phyloP scores from a whole-genome alignment of 805 yeast species.

The Myxozyma sirexii region DNA sequence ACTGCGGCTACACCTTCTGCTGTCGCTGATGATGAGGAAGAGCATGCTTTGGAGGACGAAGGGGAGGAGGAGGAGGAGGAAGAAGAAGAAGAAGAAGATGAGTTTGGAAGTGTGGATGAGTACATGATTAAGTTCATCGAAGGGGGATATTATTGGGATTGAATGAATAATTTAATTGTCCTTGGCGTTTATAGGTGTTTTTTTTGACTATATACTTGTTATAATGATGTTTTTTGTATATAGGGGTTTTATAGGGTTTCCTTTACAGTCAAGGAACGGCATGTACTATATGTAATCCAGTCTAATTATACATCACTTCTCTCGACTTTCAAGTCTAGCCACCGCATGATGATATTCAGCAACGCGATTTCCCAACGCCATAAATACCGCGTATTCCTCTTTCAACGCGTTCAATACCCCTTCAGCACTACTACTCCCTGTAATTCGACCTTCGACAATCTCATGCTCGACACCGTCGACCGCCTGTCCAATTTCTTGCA shows the following conservation, averaged over 20 bases:
- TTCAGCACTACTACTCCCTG: constrained; percentile 21
- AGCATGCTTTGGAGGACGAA: background rate
- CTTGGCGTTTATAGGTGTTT: background rate
- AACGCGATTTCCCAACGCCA: constrained; percentile 70
- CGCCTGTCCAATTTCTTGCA: constrained; percentile 55
- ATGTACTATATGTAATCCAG: background rate
- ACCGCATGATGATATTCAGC: constrained; percentile 68
- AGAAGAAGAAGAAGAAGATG: constrained; percentile 56
- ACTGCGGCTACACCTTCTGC: constrained; percentile 7
- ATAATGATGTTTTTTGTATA: background rate
- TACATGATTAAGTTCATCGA: constrained; percentile 93
- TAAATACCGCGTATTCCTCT: constrained; percentile 66
- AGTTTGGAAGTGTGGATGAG: constrained; percentile 80
- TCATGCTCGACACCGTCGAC: constrained; percentile 49
- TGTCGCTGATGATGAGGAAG: background rate
- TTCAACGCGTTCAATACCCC: constrained; percentile 42
- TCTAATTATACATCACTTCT: constrained; percentile 7
- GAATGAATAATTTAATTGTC: background rate
- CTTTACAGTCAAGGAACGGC: no score
- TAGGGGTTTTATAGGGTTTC: no score
- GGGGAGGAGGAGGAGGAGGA: constrained; percentile 47
- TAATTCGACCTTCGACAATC: constrained; percentile 19
- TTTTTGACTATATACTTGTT: background rate
- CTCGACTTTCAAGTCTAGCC: constrained; percentile 35
- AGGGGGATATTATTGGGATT: constrained; percentile 31